Evolutionary conservation across 345 rosid genomes (phyloP).

Genomic region (Euphorbia peplus): DNA sequence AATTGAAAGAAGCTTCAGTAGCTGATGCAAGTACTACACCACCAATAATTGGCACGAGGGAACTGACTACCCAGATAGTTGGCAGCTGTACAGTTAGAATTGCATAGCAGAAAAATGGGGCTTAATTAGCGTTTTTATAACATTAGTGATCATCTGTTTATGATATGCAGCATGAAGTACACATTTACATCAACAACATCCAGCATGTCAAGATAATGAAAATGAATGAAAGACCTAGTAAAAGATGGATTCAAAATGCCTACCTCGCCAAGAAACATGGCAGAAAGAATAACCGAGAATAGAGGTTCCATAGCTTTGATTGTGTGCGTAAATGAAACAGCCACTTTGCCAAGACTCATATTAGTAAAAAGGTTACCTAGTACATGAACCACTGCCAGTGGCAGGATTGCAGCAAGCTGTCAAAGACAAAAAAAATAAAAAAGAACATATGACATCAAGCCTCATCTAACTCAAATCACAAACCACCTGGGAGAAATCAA

Average conservation of each 20-base stretch:
- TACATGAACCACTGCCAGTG: constrained; percentile 81
- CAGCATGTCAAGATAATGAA: neutral
- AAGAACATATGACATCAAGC: neutral
- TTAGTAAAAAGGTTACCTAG: constrained; percentile 93
- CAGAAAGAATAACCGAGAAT: constrained; percentile 90
- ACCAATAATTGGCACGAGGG: constrained; percentile 88
- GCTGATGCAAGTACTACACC: constrained; percentile 95
- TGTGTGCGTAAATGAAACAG: constrained; percentile 98
- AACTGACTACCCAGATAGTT: constrained; percentile 79
- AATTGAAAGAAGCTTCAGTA: constrained; percentile 90
- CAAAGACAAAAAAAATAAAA: neutral
- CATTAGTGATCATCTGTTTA: neutral
- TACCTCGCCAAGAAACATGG: constrained; percentile 96
- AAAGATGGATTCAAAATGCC: constrained; percentile 4
- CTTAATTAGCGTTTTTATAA: constrained; percentile 3
- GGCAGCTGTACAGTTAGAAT: constrained; percentile 49
- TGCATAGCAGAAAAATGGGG: neutral
- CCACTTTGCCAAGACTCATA: constrained; percentile 98
- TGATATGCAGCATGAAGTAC: neutral
- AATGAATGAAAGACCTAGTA: neutral
- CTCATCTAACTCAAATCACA: neutral
- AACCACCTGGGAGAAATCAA: neutral
- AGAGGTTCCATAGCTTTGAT: constrained; percentile 99
- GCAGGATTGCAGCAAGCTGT: constrained; percentile 79
- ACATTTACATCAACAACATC: neutral